phyloP scores from a whole-genome alignment of 2,329 filamentous ascomycete genomes.

The Diaporthe vaccinii region DNA sequence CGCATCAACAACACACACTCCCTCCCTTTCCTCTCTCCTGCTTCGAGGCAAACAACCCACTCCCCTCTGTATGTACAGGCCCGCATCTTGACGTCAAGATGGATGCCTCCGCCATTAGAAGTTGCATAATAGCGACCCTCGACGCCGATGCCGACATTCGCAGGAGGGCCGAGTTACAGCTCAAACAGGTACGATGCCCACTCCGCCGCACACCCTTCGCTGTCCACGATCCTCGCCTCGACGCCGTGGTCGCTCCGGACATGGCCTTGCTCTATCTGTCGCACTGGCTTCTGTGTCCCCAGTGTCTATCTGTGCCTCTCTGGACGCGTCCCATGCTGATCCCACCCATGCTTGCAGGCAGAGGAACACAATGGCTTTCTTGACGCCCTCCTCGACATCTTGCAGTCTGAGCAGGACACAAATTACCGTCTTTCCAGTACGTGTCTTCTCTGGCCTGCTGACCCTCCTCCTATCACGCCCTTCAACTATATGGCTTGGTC shows the following conservation, averaged over 20 bases:
- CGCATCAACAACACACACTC: slow-evolving; percentile 24
- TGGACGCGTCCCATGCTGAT: slow-evolving; percentile 43
- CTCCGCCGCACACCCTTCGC: slow-evolving; percentile 16
- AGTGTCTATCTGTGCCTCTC: not conserved
- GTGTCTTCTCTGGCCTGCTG: slow-evolving; percentile 54
- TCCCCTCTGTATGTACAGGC: slow-evolving; percentile 39
- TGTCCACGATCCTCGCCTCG: slow-evolving; percentile 27
- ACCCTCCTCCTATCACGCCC: slow-evolving; percentile 19
- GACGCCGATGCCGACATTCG: slow-evolving; percentile 81
- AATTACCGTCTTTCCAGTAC: slow-evolving; percentile 90
- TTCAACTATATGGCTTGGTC: slow-evolving; percentile 35
- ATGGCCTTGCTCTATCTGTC: not conserved
- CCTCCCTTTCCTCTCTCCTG: slow-evolving; percentile 28
- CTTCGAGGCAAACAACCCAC: slow-evolving; percentile 27
- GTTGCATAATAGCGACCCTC: slow-evolving; percentile 82
- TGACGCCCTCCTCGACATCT: slow-evolving; percentile 89
- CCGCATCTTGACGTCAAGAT: slow-evolving; percentile 60
- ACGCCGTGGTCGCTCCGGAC: not conserved
- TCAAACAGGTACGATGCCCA: slow-evolving; percentile 77
- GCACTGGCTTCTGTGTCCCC: slow-evolving; percentile 33
- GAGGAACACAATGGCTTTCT: slow-evolving; percentile 92
- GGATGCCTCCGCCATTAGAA: slow-evolving; percentile 81
- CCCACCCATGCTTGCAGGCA: slow-evolving; percentile 68
- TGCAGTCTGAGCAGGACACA: slow-evolving; percentile 88
- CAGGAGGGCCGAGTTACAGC: slow-evolving; percentile 82